phyloP scores from a whole-genome alignment of 768 basidiomycete species.

The Gymnopilus junonius region DNA sequence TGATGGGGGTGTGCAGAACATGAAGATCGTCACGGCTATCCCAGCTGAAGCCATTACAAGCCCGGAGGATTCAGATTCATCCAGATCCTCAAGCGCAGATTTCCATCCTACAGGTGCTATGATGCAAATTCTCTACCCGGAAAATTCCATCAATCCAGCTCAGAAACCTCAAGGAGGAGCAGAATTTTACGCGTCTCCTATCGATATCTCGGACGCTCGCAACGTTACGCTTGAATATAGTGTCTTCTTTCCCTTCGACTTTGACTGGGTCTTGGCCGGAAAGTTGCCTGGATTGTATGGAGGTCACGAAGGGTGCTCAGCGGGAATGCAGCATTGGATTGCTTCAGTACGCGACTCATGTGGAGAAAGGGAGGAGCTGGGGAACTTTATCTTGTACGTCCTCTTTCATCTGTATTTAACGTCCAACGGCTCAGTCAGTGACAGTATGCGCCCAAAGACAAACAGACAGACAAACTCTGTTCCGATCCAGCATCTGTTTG shows the following conservation, averaged over 20 bases:
- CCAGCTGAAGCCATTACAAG: conserved; percentile 38
- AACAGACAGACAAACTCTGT: conserved; percentile 66
- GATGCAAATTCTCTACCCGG: conserved; percentile 72
- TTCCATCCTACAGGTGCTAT: conserved; percentile 33
- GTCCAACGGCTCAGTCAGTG: neutral
- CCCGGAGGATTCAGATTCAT: conserved; percentile 10
- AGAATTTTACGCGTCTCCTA: conserved; percentile 61
- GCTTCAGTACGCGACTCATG: conserved; percentile 89
- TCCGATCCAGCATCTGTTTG: conserved; percentile 63
- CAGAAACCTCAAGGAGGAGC: conserved; percentile 70
- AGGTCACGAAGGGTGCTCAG: conserved; percentile 70
- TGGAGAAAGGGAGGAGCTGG: conserved; percentile 72
- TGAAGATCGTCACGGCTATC: conserved; percentile 56
- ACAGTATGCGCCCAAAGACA: conserved; percentile 78
- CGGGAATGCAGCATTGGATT: conserved; percentile 68
- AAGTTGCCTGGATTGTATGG: conserved; percentile 87
- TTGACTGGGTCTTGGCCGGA: conserved; percentile 80
- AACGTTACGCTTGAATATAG: conserved; percentile 69
- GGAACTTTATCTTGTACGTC: conserved; percentile 74
- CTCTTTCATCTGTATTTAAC: neutral
- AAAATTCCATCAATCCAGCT: conserved; percentile 69
- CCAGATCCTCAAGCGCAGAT: neutral
- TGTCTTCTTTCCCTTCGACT: conserved; percentile 76
- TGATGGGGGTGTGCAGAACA: conserved; percentile 56
- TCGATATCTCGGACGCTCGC: conserved; percentile 46